These are phyloP conservation scores for Gossypium stocksii DNA, from an alignment of 345 rosid genomes.

Conservation along the genomic window DNA sequence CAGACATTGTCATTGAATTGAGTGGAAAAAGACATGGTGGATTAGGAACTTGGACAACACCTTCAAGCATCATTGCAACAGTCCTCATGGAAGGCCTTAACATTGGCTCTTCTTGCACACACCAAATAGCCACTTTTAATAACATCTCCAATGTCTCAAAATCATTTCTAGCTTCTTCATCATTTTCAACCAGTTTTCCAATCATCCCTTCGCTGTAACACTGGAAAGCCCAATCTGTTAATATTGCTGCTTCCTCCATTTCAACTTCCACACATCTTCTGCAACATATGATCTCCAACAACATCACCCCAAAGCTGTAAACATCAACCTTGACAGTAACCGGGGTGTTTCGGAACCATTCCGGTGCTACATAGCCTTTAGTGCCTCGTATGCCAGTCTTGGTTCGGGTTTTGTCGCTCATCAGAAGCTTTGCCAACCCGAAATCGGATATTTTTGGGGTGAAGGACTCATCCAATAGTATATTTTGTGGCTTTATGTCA, in stretches of 20 bases:
- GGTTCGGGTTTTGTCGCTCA: too few species aligned
- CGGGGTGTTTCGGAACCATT: not conserved
- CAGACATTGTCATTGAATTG: not conserved
- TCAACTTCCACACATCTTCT: slow-evolving; percentile 7
- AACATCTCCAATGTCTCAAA: slow-evolving; percentile 1
- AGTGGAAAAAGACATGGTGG: slow-evolving; percentile 13
- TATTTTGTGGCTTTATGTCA: too few species aligned
- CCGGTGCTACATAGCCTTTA: slow-evolving; percentile 18
- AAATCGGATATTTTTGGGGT: too few species aligned
- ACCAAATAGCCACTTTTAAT: slow-evolving; percentile 13
- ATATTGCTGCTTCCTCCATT: slow-evolving; percentile 15
- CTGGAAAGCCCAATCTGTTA: slow-evolving; percentile 17
- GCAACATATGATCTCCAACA: slow-evolving; percentile 24
- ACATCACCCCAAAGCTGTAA: slow-evolving; percentile 33
- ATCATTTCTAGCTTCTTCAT: slow-evolving; percentile 8
- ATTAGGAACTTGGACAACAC: slow-evolving; percentile 6
- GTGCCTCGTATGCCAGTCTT: too few species aligned
- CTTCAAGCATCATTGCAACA: slow-evolving; percentile 20
- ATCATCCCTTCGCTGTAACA: slow-evolving; percentile 6
- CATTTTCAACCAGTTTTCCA: slow-evolving; percentile 3
- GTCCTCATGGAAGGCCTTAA: slow-evolving; percentile 17
- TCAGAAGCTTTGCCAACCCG: too few species aligned
- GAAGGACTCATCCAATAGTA: too few species aligned
- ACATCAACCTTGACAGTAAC: slow-evolving; percentile 32
- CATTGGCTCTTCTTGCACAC: slow-evolving; percentile 8